Conservation (phyloP, 495 filamentous ascomycete species). For the Neurospora terricola region DNA sequence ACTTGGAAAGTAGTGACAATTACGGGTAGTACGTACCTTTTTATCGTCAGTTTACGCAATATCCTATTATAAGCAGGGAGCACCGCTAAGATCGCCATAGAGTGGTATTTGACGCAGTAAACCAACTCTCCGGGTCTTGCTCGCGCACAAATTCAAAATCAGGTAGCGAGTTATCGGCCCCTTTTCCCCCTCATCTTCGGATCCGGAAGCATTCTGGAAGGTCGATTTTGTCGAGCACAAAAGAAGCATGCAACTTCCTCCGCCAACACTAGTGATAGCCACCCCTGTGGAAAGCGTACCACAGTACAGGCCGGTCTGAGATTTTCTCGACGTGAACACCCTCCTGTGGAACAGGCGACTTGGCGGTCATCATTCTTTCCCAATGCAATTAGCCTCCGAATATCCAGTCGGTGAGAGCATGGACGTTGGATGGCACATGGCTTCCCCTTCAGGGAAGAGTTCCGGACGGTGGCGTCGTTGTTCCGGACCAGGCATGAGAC, state of each 20-base stretch:
- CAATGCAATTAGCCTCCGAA: conserved; percentile 1
- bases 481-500: background rate
- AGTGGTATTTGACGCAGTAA: background rate
- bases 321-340: background rate
- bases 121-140: background rate
- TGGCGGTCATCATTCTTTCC: conserved; percentile 6
- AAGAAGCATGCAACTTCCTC: conserved; percentile 3
- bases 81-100: background rate
- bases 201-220: conserved; percentile 6
- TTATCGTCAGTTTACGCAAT: no score
- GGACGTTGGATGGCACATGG: conserved; percentile 9
- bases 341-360: background rate
- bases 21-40: no score
- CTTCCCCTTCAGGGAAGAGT: conserved; percentile 14
- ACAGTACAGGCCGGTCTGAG: conserved; percentile 3
- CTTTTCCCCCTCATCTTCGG: background rate
- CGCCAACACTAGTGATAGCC: background rate
- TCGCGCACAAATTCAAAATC: background rate
- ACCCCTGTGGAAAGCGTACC: background rate
- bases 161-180: background rate
- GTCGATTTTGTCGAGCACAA: conserved; percentile 2
- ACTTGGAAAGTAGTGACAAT: background rate
- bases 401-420: conserved; percentile 6
- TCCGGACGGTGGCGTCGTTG: conserved; percentile 8
- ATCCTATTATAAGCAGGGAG: background rate